Percentiles rank a stretch among this genome's conserved stretches.
These are phyloP conservation scores for Saccharomyces jurei DNA, from an alignment of 805 yeast species.

Conservation along the genomic window DNA sequence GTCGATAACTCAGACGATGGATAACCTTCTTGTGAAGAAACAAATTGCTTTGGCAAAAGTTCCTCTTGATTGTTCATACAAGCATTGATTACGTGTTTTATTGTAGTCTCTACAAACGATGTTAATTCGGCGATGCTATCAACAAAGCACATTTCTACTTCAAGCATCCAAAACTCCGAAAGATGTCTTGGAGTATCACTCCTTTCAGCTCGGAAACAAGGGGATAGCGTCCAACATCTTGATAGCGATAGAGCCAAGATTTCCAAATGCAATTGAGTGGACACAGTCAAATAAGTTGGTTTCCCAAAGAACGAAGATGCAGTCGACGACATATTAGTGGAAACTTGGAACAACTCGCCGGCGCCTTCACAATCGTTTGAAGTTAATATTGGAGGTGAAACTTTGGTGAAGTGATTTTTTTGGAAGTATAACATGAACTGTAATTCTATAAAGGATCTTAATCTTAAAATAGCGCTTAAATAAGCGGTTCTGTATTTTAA, in stretches of 20 bases:
- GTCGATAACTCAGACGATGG: background rate
- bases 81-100: conserved; percentile 40
- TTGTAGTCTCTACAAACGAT: conserved; percentile 59
- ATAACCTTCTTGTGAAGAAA: conserved; percentile 11
- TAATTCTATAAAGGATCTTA: conserved; percentile 43
- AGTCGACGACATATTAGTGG: conserved; percentile 26
- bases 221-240: conserved; percentile 81
- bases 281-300: conserved; percentile 71
- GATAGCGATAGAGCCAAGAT: conserved; percentile 63
- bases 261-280: conserved; percentile 87
- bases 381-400: conserved; percentile 80
- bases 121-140: conserved; percentile 53
- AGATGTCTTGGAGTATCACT: conserved; percentile 88
- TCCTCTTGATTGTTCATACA: conserved; percentile 24
- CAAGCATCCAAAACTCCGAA: conserved; percentile 96
- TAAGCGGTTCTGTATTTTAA: conserved; percentile 65
- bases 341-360: conserved; percentile 74
- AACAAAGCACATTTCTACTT: conserved; percentile 75
- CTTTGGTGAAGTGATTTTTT: conserved; percentile 51
- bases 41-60: conserved; percentile 8
- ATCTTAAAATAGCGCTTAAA: conserved; percentile 58
- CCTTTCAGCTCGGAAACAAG: conserved; percentile 89
- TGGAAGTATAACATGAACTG: conserved; percentile 37
- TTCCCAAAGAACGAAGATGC: conserved; percentile 50
- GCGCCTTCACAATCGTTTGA: conserved; percentile 96